Conservation (phyloP, 176 grass and related monocot species). For the bread wheat (Triticum aestivum) region DNA sequence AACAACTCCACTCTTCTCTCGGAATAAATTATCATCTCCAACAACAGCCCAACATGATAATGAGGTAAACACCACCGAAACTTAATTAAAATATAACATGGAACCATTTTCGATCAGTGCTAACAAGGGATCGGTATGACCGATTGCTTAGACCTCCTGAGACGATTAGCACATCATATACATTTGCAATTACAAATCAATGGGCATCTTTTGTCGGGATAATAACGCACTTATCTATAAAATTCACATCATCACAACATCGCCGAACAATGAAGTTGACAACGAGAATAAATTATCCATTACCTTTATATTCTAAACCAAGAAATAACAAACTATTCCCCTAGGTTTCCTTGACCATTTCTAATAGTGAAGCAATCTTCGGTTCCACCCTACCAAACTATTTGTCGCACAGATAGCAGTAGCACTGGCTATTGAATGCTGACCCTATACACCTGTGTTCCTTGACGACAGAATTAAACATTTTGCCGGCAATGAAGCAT, state of each 20-base stretch:
- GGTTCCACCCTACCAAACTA: not conserved
- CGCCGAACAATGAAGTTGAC: not conserved
- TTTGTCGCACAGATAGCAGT: constrained; percentile 6
- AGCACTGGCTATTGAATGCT: not conserved
- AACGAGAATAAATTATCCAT: not conserved
- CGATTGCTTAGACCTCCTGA: too few relatives aligned
- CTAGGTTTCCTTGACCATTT: not conserved
- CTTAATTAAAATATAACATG: not conserved
- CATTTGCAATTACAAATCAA: not conserved
- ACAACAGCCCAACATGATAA: too few relatives aligned
- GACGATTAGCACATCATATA: not conserved
- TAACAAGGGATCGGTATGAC: too few relatives aligned
- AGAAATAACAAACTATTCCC: not conserved
- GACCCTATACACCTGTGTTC: not conserved
- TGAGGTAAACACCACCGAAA: not conserved
- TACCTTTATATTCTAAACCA: not conserved
- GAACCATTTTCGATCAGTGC: too few relatives aligned
- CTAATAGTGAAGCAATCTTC: not conserved
- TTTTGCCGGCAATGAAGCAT: not conserved
- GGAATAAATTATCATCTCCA: not conserved
- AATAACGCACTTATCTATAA: not conserved
- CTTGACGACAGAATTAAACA: not conserved
- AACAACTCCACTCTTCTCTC: too few relatives aligned
- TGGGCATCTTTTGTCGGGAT: not conserved
- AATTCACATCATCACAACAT: not conserved